Evolutionary conservation across 2,329 filamentous ascomycete species (phyloP).

Genomic region (Acrocalymma vagum): DNA sequence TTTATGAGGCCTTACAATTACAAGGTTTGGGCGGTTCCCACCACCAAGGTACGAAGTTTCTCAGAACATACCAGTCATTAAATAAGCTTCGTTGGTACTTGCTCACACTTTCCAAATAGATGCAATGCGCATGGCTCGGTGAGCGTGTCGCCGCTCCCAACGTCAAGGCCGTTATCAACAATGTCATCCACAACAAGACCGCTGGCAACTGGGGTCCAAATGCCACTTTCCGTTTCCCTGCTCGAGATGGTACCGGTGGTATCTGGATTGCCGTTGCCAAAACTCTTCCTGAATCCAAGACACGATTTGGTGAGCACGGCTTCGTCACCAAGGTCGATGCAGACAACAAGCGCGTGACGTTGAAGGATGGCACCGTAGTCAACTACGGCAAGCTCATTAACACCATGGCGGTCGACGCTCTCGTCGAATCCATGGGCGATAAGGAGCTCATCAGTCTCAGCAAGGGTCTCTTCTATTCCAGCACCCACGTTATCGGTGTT

Average conservation of each 20-base stretch:
- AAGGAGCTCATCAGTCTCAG: constrained; percentile 81
- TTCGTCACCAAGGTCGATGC: constrained; percentile 88
- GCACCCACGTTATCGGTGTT: constrained; percentile 96
- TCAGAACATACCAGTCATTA: too few relatives aligned
- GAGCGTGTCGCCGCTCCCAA: constrained; percentile 98
- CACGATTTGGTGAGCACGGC: constrained; percentile 84
- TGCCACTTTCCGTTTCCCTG: constrained; percentile 97
- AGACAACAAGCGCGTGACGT: constrained; percentile 80
- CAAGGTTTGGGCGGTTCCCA: constrained; percentile 99
- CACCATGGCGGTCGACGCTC: constrained; percentile 93
- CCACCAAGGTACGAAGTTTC: constrained; percentile 80
- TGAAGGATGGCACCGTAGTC: constrained; percentile 86
- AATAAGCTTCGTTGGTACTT: neutral
- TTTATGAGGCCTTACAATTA: constrained; percentile 99
- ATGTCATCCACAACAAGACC: constrained; percentile 94
- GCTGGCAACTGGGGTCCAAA: constrained; percentile 99
- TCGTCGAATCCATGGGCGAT: constrained; percentile 88
- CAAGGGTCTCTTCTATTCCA: constrained; percentile 96
- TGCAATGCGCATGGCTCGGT: constrained; percentile 98
- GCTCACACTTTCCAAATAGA: constrained; percentile 63
- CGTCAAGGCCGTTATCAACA: constrained; percentile 90
- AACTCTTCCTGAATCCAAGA: constrained; percentile 91
- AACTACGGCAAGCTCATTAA: constrained; percentile 92
- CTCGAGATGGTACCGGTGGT: constrained; percentile 92
- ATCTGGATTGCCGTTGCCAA: constrained; percentile 99